Evolutionary conservation across 2,329 filamentous ascomycete genomes (phyloP).

Genomic region (Penicillium aurantiogriseum): DNA sequence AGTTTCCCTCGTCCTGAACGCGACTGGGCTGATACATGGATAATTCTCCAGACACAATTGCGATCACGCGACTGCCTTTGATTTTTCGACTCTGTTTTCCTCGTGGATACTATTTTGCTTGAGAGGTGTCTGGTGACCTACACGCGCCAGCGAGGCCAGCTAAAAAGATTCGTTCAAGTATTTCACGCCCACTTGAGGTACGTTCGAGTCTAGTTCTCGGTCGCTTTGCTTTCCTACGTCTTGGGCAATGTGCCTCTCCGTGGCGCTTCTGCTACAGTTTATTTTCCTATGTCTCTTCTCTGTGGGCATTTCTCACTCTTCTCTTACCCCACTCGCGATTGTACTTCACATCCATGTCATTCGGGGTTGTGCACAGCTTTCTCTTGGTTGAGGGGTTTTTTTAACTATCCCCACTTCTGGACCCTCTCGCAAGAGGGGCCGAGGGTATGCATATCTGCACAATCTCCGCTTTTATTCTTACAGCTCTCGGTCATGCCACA

Average conservation of each 20-base stretch:
- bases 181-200: conserved; percentile 1
- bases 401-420: background rate
- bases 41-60: conserved; percentile 1
- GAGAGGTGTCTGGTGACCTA: background rate
- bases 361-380: background rate
- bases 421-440: conserved; percentile 4
- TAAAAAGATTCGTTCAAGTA: background rate
- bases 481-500: conserved; percentile 1
- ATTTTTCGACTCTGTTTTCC: background rate
- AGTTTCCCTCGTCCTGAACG: background rate
- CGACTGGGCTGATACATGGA: conserved; percentile 5
- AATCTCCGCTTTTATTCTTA: conserved; percentile 2
- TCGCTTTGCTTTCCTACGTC: background rate
- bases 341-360: background rate
- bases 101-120: background rate
- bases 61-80: conserved; percentile 10
- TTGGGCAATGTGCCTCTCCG: background rate
- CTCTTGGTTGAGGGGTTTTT: background rate
- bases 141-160: background rate
- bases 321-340: background rate
- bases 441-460: conserved; percentile 2
- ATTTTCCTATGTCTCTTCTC: background rate
- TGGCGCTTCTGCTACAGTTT: background rate
- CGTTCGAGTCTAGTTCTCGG: background rate
- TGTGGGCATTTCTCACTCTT: background rate